A percentile compares a stretch with the other conserved stretches of the same genome.
Evolutionary conservation across 1,139 yeast genomes (phyloP).

Genomic region (Insectozyma bohioensis): DNA sequence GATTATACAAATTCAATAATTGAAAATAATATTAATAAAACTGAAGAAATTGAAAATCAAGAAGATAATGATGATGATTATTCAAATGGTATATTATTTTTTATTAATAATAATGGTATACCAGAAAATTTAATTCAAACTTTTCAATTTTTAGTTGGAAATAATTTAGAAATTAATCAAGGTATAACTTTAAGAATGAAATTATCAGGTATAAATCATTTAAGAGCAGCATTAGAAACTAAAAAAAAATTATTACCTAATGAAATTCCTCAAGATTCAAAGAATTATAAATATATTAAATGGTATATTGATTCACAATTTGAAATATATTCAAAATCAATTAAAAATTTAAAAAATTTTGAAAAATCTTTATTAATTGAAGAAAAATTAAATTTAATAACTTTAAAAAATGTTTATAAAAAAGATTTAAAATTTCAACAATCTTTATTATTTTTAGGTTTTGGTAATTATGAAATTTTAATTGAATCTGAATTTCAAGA

Average conservation of each 20-base stretch:
- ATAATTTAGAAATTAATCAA: conserved; percentile 35
- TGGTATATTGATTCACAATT: conserved; percentile 46
- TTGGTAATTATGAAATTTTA: conserved; percentile 52
- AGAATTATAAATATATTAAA: conserved; percentile 26
- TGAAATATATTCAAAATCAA: conserved; percentile 41
- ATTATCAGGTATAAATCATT: conserved; percentile 59
- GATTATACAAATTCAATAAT: conserved; percentile 49
- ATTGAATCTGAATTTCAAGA: conserved; percentile 49
- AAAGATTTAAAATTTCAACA: conserved; percentile 55
- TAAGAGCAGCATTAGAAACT: conserved; percentile 51
- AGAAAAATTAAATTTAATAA: conserved; percentile 35
- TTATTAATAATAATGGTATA: conserved; percentile 35
- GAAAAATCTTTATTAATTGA: conserved; percentile 52
- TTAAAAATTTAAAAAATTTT: conserved; percentile 45
- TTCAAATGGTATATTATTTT: conserved; percentile 45
- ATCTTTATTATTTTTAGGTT: conserved; percentile 58
- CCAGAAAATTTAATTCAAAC: conserved; percentile 50
- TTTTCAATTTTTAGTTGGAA: conserved; percentile 52
- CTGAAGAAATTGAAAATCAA: too few relatives aligned
- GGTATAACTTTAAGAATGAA: conserved; percentile 49
- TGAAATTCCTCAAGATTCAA: conserved; percentile 10
- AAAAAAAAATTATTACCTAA: conserved; percentile 30
- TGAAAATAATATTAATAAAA: conserved; percentile 14
- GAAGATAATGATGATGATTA: conserved; percentile 14
- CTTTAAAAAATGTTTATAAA: conserved; percentile 59